These are phyloP conservation scores for Cyanodermella asteris DNA, from an alignment of 2,329 filamentous ascomycete species.

Conservation along the genomic window DNA sequence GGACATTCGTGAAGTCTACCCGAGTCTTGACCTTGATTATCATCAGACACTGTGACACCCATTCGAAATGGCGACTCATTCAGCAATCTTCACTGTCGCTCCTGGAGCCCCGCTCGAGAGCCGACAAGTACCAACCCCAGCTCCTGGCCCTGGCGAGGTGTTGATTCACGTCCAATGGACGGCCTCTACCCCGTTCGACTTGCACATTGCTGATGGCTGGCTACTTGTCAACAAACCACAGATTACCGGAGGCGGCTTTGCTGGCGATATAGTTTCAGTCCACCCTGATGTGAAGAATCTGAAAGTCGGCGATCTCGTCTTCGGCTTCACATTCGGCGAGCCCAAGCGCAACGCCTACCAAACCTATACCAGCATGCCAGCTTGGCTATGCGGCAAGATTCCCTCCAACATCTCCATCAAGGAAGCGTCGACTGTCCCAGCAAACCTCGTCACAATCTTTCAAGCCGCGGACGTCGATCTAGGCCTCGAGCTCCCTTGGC, in stretches of 20 bases:
- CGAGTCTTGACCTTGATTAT: no score
- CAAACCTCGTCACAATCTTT: conserved; percentile 38
- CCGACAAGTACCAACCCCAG: conserved; percentile 15
- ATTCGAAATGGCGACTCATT: conserved; percentile 19
- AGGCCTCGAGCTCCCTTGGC: conserved; percentile 33
- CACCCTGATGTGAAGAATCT: conserved; percentile 20
- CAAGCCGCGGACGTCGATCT: conserved; percentile 32
- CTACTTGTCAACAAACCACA: conserved; percentile 29
- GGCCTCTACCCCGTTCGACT: conserved; percentile 36
- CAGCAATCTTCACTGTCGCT: conserved; percentile 19
- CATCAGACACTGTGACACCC: no score
- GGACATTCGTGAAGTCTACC: no score
- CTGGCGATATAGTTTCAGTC: conserved; percentile 30
- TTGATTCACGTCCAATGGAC: conserved; percentile 35
- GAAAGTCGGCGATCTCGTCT: conserved; percentile 32
- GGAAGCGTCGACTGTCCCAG: conserved; percentile 31
- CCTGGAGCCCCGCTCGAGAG: conserved; percentile 16
- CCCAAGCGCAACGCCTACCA: conserved; percentile 31
- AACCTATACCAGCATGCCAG: conserved; percentile 30
- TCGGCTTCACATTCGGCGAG: conserved; percentile 30
- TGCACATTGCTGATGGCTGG: conserved; percentile 39
- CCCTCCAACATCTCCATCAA: conserved; percentile 20
- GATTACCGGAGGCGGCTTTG: conserved; percentile 28
- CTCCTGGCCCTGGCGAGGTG: conserved; percentile 23
- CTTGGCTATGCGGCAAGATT: conserved; percentile 26